Conservation (phyloP, 306 rosid species). For the Rosa multiflora region DNA sequence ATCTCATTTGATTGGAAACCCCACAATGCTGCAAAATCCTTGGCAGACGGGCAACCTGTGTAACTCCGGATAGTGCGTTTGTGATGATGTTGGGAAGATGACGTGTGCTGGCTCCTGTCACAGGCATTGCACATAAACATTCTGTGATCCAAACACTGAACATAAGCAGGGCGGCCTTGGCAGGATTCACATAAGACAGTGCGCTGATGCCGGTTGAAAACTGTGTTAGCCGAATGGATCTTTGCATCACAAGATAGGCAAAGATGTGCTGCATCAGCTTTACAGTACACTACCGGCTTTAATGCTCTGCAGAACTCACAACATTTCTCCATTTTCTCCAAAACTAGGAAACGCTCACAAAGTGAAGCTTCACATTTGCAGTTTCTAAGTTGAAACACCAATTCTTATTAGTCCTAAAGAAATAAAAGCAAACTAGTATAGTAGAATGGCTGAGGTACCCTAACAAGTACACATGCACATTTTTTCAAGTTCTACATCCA, state of each 20-base stretch:
- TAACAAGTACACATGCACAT: background rate
- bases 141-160: conserved; percentile 60
- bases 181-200: conserved; percentile 65
- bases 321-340: conserved; percentile 62
- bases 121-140: conserved; percentile 65
- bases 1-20: conserved; percentile 51
- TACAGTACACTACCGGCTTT: conserved; percentile 81
- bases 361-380: conserved; percentile 13
- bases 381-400: conserved; percentile 22
- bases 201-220: conserved; percentile 68
- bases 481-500: background rate
- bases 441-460: background rate
- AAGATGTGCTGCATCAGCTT: conserved; percentile 82
- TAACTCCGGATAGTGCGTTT: conserved; percentile 60
- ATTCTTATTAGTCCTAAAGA: background rate
- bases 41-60: conserved; percentile 77
- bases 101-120: conserved; percentile 50
- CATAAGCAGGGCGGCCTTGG: conserved; percentile 46
- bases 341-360: conserved; percentile 18
- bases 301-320: conserved; percentile 74
- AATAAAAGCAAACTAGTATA: background rate
- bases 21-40: conserved; percentile 76
- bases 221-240: conserved; percentile 79
- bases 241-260: conserved; percentile 89
- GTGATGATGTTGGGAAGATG: conserved; percentile 36